Base-by-base conservation (phyloP, 2,329 filamentous ascomycete species). In the Pleoardoris graminearum region DNA sequence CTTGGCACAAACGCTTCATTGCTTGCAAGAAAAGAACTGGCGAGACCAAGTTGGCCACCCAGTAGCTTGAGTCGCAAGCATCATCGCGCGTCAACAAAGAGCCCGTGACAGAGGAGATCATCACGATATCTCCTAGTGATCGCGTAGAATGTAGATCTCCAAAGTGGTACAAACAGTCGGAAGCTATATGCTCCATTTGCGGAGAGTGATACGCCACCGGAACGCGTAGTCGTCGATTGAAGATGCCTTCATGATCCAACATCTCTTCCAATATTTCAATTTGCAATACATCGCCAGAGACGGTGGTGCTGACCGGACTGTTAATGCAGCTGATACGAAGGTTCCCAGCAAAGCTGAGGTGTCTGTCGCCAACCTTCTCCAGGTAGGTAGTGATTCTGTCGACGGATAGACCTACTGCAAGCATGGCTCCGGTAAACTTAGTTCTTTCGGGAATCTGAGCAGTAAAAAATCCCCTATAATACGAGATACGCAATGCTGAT, bases 141-240 rank as follows among this genome's bases (percentile, higher is more conserved):
- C 19, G 7, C 22, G 23, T 5, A 3, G 17, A 2, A 2, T 10
- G 21, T 21, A 35, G 12, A 0, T 2, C 12, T 2, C 39, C 38
- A 11, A 50, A 33, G 2, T 19, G 33, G 3, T 25, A 22, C 2
- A 10, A 10, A 36, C 49, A 53, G n/a, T 46, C 38, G 7, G 12
- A n/a, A 11, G 51, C 42, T 12, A 54, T 22, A 11, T 25, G 16
- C 12, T 41, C 22, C 72, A 77, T 76, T 29, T 77, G 74, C 21
- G 69, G 67, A 0, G 75, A 77, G 49, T 79, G 78, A 48, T 79
- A 80, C 0, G 78, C 78, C 10, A 63, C 68, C 21, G 75, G 70
- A 1, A 77, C 74, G 45, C 70, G 66, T 1, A 80, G 69, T 16
- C 61, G 49, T 1, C 75, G 65, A 4, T 62, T 65, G 50, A 78